Conservation (phyloP, 1,284 basidiomycete genomes). For the Tremellales sp. region DNA sequence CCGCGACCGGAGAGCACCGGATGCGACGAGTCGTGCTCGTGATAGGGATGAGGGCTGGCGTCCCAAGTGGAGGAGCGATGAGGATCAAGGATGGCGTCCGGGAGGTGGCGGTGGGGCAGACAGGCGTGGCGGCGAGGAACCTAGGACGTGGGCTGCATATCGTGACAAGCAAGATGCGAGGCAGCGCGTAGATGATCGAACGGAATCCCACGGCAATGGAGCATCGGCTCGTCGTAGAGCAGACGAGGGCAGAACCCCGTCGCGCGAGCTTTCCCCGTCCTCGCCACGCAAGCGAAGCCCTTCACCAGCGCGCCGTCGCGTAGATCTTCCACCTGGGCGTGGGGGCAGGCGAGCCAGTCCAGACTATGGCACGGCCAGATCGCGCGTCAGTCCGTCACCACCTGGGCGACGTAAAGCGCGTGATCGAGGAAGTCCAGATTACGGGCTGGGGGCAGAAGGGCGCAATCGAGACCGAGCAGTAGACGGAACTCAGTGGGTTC, state of each 20-base stretch:
- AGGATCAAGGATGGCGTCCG: not conserved
- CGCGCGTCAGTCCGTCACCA: too few relatives aligned
- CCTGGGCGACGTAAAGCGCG: too few relatives aligned
- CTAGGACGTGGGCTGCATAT: not conserved
- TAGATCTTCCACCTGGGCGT: not conserved
- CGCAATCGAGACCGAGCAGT: not conserved
- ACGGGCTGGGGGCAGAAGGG: not conserved
- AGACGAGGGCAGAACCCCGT: too few relatives aligned
- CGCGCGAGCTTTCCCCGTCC: not conserved
- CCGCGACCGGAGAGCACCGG: slow-evolving; percentile 1
- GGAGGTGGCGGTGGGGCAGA: not conserved
- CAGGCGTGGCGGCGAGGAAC: not conserved
- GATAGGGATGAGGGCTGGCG: slow-evolving; percentile 1
- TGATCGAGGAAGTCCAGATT: not conserved
- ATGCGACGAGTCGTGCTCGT: slow-evolving; percentile 4
- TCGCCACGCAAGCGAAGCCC: not conserved
- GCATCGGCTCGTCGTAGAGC: not conserved
- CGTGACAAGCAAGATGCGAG: not conserved
- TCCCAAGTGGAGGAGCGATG: not conserved
- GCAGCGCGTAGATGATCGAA: not conserved
- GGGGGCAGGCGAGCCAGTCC: not conserved
- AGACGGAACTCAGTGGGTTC: not conserved
- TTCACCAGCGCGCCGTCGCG: not conserved
- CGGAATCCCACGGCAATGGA: not conserved
- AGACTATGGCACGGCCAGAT: not conserved